Evolutionary conservation across 805 yeast genomes (phyloP), one percentile per base, ranked within the genome.

Genomic region (Danielia oregonensis): DNA sequence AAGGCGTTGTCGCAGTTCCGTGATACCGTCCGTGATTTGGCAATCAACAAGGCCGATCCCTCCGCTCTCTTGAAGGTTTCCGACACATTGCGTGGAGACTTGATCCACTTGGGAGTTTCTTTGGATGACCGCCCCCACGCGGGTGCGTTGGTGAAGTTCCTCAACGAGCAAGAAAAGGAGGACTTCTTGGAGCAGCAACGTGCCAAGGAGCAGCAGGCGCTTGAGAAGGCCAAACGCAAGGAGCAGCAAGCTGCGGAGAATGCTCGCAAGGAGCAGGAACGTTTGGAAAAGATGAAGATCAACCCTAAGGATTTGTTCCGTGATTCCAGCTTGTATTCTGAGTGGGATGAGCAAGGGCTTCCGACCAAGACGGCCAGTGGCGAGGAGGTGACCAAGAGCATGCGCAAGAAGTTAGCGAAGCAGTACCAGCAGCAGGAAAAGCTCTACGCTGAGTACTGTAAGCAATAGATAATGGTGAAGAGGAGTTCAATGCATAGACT

Each of bases 71-170:
- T 93, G 30, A 63, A 67, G n/a, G 77, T 85, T 4, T 74, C 88
- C 38, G 98, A 93, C 59, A 58, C 66, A 5, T 59, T 93, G 15
- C 76, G 98, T 50, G 61, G 72, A 12, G 93, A 83, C 24, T 63
- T 93, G 47, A 64, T 87, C 40, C 72, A 77, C 17, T 64, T 88
- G 42, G 93, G 94, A 18, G 82, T 93, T 26, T 78, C 94, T 1
- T 67, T 93, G 36, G 97, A 91, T 56, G 98, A 93, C 61, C 78
- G 97, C 51, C 70, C 79, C 5, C 82, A 74, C 40, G 88, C 82
- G 49, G 72, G 79, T n/a, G 89, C 97, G 0, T 71, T 93, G 40
- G 73, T 93, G 29, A 93, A 93, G 60, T 83, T 91, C 49, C 67
- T 93, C 44, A 79, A 75, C 34, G 75, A 66, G 6, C 72, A 68